Base-by-base conservation (phyloP, 2,329 filamentous ascomycete species). In the Colletotrichum tropicale region DNA sequence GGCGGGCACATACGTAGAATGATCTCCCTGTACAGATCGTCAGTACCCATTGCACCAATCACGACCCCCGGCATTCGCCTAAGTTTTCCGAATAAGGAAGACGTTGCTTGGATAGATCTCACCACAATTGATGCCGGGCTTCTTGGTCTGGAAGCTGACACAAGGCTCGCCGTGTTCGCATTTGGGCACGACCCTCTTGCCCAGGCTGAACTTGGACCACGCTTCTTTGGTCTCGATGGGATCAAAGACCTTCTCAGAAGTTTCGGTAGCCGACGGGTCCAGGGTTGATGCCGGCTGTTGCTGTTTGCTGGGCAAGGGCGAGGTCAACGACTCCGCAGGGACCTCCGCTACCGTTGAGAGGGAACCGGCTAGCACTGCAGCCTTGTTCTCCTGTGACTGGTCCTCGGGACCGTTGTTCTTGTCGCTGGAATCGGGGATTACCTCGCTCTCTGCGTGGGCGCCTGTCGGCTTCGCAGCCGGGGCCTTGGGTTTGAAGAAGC, bases 91-190 rank as follows among this genome's bases (percentile, higher is more conserved):
- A 15, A 32, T 70, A 52, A 30, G 43, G 21, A 32, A 56, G 66
- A 64, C 21, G n/a, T 26, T 34, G 60, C 30, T 38, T 32, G 62
- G 64, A 24, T 72, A 55, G 64, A 16, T 86, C 88, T 81, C 85
- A 91, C 88, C 96, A 85, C 82, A 93, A 81, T 98, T 99, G 77
- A 95, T 87, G 2, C 97, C 97, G 1, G 95, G 89, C 82, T 98
- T 98, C 86, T 96, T 98, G 1, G 96, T 98, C 21, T 93, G 90
- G 67, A 96, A 87, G 78, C 90, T 95, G 78, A 96, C 94, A 84
- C 97, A 98, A 4, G 95, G 94, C 80, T 98, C 96, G 69, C 92
- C 89, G 81, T 99, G 97, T 64, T 98, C 96, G 82, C 97, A 99
- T 73, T 90, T 91, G 2, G 97, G 97, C 2, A 91, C 88, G 2